A percentile compares a stretch with the other conserved stretches of the same genome.
Conservation (phyloP, 2,329 filamentous ascomycete genomes). For the Lecanicillium sp. region DNA sequence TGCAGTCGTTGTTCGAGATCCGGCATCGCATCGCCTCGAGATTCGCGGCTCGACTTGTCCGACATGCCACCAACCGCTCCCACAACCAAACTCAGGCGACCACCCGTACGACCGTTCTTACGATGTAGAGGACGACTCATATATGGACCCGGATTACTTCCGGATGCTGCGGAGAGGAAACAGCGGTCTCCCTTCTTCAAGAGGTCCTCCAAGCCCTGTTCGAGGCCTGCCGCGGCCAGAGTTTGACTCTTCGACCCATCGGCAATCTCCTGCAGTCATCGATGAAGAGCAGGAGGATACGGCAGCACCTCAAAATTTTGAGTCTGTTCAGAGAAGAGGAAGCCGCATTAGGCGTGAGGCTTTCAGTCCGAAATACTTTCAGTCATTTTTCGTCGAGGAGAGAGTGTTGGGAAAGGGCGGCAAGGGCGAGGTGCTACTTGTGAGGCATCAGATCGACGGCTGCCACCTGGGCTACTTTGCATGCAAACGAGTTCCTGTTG, state of each 20-base stretch:
- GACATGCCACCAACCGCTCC: conserved; percentile 73
- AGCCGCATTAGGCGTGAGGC: conserved; percentile 77
- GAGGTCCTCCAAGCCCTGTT: conserved; percentile 42
- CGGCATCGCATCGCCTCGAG: conserved; percentile 73
- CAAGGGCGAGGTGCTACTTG: conserved; percentile 90
- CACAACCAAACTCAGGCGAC: conserved; percentile 36
- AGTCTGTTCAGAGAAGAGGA: conserved; percentile 17
- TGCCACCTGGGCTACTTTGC: conserved; percentile 86
- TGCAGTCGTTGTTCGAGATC: conserved; percentile 86
- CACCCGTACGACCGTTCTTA: conserved; percentile 37
- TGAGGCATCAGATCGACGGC: conserved; percentile 84
- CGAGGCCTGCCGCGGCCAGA: conserved; percentile 43
- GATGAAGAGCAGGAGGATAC: conserved; percentile 15
- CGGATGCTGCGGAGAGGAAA: conserved; percentile 68
- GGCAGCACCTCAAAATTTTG: neutral
- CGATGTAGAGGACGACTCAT: conserved; percentile 46
- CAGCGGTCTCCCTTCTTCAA: conserved; percentile 35
- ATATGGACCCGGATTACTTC: conserved; percentile 90
- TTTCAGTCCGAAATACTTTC: conserved; percentile 89
- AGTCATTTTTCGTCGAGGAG: conserved; percentile 87
- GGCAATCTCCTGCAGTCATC: conserved; percentile 12
- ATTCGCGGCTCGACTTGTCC: conserved; percentile 76
- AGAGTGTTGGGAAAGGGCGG: conserved; percentile 79
- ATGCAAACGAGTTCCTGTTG: conserved; percentile 93
- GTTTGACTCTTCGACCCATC: conserved; percentile 16